Conservation (phyloP, 148 eudicot species). For the Rhododendron kiyosumense region DNA sequence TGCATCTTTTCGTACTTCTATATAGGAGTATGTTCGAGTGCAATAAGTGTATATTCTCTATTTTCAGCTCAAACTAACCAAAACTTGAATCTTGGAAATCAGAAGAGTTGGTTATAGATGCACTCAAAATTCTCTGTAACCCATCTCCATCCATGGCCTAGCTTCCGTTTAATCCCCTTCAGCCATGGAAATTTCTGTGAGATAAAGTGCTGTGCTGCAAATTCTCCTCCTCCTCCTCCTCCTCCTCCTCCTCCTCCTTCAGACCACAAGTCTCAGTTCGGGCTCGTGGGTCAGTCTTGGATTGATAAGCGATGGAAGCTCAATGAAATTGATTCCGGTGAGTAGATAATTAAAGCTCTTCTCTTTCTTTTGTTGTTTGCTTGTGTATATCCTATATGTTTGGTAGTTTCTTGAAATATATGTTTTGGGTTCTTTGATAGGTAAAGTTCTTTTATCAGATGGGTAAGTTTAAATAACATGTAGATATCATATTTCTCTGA, state of each 20-base stretch:
- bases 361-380: not conserved
- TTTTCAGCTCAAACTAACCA: not conserved
- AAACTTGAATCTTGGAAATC: slow-evolving; percentile 8
- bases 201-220: slow-evolving; percentile 28
- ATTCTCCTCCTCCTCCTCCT: slow-evolving; percentile 17
- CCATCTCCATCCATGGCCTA: slow-evolving; percentile 12
- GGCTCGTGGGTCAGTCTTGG: slow-evolving; percentile 19
- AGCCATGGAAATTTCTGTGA: slow-evolving; percentile 6
- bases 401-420: not conserved
- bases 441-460: not conserved
- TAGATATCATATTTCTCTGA: not conserved
- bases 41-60: not conserved
- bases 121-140: slow-evolving; percentile 18
- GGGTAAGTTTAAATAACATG: not conserved
- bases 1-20: not conserved
- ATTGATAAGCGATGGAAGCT: slow-evolving; percentile 32
- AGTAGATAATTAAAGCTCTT: slow-evolving; percentile 4
- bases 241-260: slow-evolving; percentile 17
- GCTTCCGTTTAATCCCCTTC: slow-evolving; percentile 11
- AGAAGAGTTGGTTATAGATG: slow-evolving; percentile 17
- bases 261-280: slow-evolving; percentile 31
- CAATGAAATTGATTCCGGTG: slow-evolving; percentile 39
- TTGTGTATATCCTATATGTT: not conserved
- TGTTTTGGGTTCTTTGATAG: not conserved
- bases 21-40: not conserved